phyloP scores from a whole-genome alignment of 352 stramenopile species.

The Pseudoperonospora humuli region DNA sequence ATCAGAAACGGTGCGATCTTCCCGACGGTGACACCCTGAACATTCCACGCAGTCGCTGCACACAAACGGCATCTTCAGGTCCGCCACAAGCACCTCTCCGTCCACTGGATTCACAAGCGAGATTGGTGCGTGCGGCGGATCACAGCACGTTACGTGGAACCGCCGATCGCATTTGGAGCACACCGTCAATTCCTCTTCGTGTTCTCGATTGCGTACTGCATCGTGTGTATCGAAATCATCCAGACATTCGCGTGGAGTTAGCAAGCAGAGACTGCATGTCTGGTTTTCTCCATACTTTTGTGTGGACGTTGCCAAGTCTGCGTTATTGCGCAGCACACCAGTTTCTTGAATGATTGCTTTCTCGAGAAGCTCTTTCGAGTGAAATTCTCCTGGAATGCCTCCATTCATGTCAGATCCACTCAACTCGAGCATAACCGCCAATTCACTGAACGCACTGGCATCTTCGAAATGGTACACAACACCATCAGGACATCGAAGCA shows the following conservation, averaged over 20 bases:
- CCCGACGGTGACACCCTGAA: conserved; percentile 36
- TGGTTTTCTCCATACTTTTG: not conserved
- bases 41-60: conserved; percentile 60
- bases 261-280: conserved; percentile 22
- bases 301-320: not conserved
- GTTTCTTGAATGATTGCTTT: conserved; percentile 30
- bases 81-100: conserved; percentile 41
- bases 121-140: conserved; percentile 55
- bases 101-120: conserved; percentile 54
- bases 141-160: conserved; percentile 71
- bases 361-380: conserved; percentile 32
- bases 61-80: conserved; percentile 62
- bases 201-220: not conserved
- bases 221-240: conserved; percentile 8
- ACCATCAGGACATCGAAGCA: conserved; percentile 17
- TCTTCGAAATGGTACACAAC: conserved; percentile 23
- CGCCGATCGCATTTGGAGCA: conserved; percentile 44
- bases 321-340: conserved; percentile 5
- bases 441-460: conserved; percentile 15
- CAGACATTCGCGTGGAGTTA: conserved; percentile 15
- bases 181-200: conserved; percentile 35
- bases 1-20: not conserved
- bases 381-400: conserved; percentile 23
- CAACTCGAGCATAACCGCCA: conserved; percentile 27
- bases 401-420: conserved; percentile 18